Conservation (phyloP, 2,329 filamentous ascomycete genomes). For the Akanthomyces lecanii region DNA sequence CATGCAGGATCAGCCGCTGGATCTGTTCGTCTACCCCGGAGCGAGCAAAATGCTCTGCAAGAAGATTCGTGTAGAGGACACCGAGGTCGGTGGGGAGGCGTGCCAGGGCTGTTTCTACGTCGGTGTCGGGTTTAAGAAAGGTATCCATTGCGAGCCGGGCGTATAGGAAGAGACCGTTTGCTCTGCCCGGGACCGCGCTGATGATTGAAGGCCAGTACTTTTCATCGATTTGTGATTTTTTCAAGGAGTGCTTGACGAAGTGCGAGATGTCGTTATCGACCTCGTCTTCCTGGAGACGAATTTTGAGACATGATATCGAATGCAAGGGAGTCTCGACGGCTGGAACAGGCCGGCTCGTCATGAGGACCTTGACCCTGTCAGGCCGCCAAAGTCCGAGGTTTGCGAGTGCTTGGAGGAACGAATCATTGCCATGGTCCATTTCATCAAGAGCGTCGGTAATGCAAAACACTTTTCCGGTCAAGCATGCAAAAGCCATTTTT, state of each 20-base stretch:
- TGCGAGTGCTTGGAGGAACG: conserved; percentile 32
- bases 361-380: conserved; percentile 35
- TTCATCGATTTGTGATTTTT: background rate
- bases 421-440: conserved; percentile 37
- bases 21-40: conserved; percentile 29
- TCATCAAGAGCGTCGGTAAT: conserved; percentile 45
- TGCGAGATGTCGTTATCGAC: conserved; percentile 9
- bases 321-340: conserved; percentile 30
- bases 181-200: conserved; percentile 31
- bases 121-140: conserved; percentile 26
- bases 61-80: conserved; percentile 6
- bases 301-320: conserved; percentile 23
- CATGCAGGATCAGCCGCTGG: conserved; percentile 38
- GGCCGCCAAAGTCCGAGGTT: conserved; percentile 30
- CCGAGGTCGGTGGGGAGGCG: conserved; percentile 27
- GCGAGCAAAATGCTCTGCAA: conserved; percentile 15
- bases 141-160: conserved; percentile 40
- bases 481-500: conserved; percentile 20
- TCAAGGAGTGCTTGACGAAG: conserved; percentile 1
- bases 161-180: conserved; percentile 43
- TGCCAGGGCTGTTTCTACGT: conserved; percentile 26
- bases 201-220: conserved; percentile 15
- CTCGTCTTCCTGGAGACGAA: conserved; percentile 29
- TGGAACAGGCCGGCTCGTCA: conserved; percentile 39
- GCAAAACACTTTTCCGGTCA: conserved; percentile 30